Conservation (phyloP, 2,329 filamentous ascomycete genomes). For the Fusarium albidum region DNA sequence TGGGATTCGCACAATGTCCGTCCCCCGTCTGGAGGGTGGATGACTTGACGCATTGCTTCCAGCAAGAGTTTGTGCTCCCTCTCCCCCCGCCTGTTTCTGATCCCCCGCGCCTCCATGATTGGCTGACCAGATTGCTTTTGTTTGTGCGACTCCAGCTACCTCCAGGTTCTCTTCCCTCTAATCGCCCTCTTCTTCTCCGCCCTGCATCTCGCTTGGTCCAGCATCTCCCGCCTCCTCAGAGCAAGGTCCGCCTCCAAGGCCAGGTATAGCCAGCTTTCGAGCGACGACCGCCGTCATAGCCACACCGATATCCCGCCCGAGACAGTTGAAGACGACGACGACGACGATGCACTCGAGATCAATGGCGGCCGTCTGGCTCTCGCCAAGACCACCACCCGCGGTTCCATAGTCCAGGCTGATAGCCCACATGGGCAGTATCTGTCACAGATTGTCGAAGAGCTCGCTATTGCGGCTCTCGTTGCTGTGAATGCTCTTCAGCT, state of each 20-base stretch:
- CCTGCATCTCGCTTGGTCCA: slow-evolving; percentile 68
- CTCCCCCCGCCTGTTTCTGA: neutral
- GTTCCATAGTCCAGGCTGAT: slow-evolving; percentile 75
- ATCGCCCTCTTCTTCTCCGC: slow-evolving; percentile 75
- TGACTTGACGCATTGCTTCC: slow-evolving; percentile 71
- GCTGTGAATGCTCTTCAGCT: slow-evolving; percentile 73
- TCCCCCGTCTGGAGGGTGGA: slow-evolving; percentile 70
- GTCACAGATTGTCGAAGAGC: slow-evolving; percentile 76
- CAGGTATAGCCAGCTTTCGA: slow-evolving; percentile 63
- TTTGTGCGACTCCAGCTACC: slow-evolving; percentile 41
- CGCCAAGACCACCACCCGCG: slow-evolving; percentile 67
- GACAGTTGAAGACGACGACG: slow-evolving; percentile 57
- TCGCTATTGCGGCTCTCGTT: slow-evolving; percentile 77
- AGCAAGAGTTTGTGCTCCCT: slow-evolving; percentile 67
- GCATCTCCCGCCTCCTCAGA: slow-evolving; percentile 59
- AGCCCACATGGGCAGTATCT: slow-evolving; percentile 77
- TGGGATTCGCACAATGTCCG: slow-evolving; percentile 62
- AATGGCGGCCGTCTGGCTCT: slow-evolving; percentile 65
- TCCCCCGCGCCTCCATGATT: neutral
- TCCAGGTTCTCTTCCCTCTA: slow-evolving; percentile 79
- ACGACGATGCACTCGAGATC: slow-evolving; percentile 66
- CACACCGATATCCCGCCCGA: slow-evolving; percentile 63
- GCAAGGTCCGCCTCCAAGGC: slow-evolving; percentile 57
- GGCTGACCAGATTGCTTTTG: slow-evolving; percentile 18
- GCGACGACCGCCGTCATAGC: slow-evolving; percentile 50